Evolutionary conservation across 129 eudicot genomes (phyloP).

Genomic region (Apium graveolens): DNA sequence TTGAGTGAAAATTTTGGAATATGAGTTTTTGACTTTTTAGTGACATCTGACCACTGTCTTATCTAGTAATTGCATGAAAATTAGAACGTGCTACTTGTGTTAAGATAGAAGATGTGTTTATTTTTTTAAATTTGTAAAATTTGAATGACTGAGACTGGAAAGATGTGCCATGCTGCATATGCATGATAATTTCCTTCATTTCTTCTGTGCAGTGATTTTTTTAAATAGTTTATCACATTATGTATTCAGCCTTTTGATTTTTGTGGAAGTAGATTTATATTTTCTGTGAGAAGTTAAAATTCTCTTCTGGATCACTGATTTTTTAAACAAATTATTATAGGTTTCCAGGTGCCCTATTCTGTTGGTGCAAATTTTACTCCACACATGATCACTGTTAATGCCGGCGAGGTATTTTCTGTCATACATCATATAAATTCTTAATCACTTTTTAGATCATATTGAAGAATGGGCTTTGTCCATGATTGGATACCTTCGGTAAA

Average conservation of each 20-base stretch:
- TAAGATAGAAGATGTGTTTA: not conserved
- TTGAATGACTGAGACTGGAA: not conserved
- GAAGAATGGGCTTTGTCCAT: not conserved
- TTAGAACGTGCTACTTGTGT: not conserved
- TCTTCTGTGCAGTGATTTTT: not conserved
- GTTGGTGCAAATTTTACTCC: conserved; percentile 67
- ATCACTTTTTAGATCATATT: not conserved
- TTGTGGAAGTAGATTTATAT: not conserved
- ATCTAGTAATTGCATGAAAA: not conserved
- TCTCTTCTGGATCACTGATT: not conserved
- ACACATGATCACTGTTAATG: conserved; percentile 59
- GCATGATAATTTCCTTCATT: not conserved
- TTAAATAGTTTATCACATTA: not conserved
- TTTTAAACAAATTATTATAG: conserved; percentile 11
- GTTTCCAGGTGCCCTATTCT: conserved; percentile 17
- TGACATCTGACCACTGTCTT: not conserved
- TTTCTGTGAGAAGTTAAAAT: not conserved
- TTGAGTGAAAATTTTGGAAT: not conserved
- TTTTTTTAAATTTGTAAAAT: not conserved
- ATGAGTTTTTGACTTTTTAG: not conserved
- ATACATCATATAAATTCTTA: not conserved
- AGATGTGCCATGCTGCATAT: not conserved
- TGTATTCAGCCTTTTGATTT: not conserved
- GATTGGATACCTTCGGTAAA: not conserved
- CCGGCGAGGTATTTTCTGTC: conserved; percentile 63